These are phyloP conservation scores for Ilyonectria mors-panacis DNA, from an alignment of 2,329 filamentous ascomycete genomes.

Conservation along the genomic window DNA sequence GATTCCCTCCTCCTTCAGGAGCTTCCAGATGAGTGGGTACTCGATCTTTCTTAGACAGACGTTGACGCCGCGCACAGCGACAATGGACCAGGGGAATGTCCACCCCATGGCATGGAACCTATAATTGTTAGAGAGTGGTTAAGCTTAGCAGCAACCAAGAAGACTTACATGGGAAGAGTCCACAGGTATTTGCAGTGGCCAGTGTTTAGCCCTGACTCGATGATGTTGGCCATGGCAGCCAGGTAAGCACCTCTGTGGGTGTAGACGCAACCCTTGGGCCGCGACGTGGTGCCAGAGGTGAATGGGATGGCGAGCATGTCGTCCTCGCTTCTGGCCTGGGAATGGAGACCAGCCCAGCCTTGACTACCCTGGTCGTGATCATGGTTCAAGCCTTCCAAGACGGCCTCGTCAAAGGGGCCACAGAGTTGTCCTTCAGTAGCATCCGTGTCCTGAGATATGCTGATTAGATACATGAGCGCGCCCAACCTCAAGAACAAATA, in stretches of 20 bases:
- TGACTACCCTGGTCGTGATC: conserved; percentile 76
- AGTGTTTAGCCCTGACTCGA: conserved; percentile 88
- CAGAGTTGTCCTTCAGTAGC: conserved; percentile 79
- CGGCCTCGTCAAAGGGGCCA: conserved; percentile 86
- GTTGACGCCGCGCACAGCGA: conserved; percentile 92
- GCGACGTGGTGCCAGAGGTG: conserved; percentile 92
- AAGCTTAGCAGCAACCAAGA: conserved; percentile 30
- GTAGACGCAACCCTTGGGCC: conserved; percentile 93
- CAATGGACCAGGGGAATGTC: conserved; percentile 95
- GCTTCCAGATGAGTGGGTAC: conserved; percentile 91
- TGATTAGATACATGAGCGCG: conserved; percentile 27
- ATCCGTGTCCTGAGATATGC: conserved; percentile 78
- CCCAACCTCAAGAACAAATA: conserved; percentile 5
- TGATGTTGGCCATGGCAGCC: conserved; percentile 85
- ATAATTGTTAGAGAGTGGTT: conserved; percentile 10
- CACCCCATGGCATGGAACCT: conserved; percentile 80
- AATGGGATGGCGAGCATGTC: conserved; percentile 90
- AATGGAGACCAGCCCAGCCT: conserved; percentile 84
- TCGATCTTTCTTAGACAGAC: conserved; percentile 96
- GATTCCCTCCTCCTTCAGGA: conserved; percentile 88
- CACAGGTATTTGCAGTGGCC: conserved; percentile 87
- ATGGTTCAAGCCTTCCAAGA: conserved; percentile 83
- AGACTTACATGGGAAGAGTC: conserved; percentile 90
- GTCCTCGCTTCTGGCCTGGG: conserved; percentile 82
- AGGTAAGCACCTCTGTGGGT: conserved; percentile 92